These are phyloP conservation scores for Pseudocercospora musae DNA, from an alignment of 2,329 filamentous ascomycete genomes.

Conservation along the genomic window DNA sequence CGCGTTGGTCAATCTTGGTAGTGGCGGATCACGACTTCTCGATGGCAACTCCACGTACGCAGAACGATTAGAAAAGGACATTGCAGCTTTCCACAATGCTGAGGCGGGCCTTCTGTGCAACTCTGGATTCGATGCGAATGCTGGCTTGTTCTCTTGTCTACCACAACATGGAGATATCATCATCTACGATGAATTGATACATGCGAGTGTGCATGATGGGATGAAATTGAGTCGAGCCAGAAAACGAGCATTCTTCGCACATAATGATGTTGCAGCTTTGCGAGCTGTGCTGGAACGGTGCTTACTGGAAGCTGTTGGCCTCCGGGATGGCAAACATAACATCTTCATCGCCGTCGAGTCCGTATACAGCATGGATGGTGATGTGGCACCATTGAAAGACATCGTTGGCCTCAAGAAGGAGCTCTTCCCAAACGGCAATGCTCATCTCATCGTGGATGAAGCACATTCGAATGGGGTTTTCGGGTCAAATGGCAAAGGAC, in stretches of 20 bases:
- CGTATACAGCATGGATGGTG: conserved; percentile 82
- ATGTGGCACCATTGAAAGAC: conserved; percentile 61
- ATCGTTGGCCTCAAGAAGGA: conserved; percentile 58
- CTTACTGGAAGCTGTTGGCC: conserved; percentile 28
- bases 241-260: conserved; percentile 51
- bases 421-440: conserved; percentile 56
- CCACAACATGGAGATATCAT: conserved; percentile 51
- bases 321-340: conserved; percentile 45
- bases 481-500: conserved; percentile 54
- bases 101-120: conserved; percentile 57
- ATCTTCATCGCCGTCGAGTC: conserved; percentile 69
- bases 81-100: conserved; percentile 60
- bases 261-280: conserved; percentile 51
- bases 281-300: conserved; percentile 30
- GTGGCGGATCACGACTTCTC: conserved; percentile 60
- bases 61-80: conserved; percentile 55
- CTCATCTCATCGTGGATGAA: conserved; percentile 64
- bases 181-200: conserved; percentile 71
- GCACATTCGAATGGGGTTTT: conserved; percentile 64
- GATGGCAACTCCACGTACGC: conserved; percentile 64
- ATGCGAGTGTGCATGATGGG: conserved; percentile 75
- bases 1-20: conserved; percentile 42
- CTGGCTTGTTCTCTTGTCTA: conserved; percentile 47
- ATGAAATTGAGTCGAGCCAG: conserved; percentile 63
- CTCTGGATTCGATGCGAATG: conserved; percentile 53